Evolutionary conservation across 257 asterid species (phyloP), one percentile per base, ranked within the genome.

Genomic region (Asclepias syriaca): DNA sequence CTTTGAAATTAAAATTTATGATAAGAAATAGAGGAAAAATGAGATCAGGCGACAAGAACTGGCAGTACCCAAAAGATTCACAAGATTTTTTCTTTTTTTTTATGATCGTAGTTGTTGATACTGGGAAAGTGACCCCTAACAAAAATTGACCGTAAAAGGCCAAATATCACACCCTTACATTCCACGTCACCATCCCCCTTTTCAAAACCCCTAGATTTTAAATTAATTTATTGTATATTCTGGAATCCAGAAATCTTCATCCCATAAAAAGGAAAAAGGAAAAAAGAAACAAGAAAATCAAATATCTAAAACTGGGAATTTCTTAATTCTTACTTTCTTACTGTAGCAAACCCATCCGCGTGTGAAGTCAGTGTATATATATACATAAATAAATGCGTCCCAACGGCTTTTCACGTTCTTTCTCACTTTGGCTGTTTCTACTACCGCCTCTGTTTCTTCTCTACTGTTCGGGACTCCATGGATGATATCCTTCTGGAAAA

Each of bases 201-300:
- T 51, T 22, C 2, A 53, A 0, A 22, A n/a, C 8, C 16, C 37
- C 22, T 5, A 0, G 21, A 59, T 32, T 9, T 46, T 1, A 19
- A 43, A 19, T 39, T 21, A 7, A 2, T 45, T 14, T 10, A 45
- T 43, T 72, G 70, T 8, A 69, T 75, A 75, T 75, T 75, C 79
- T 40, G 19, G 79, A 37, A 75, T 69, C 79, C 74, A 66, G 7
- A 46, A 66, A 65, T 18, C 69, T 54, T 11, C 18, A 37, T 64
- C 24, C n/a, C n/a, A n/a, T n/a, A n/a, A n/a, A n/a, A n/a, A n/a
- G n/a, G n/a, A n/a, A n/a, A n/a, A n/a, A n/a, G 1, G 46, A 1
- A 6, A 40, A 40, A 40, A 40, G 7, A 40, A 6, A 40, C 6
- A 40, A 40, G 1, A 40, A 40, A 14, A 48, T 14, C 53, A 0